Evolutionary conservation across 495 filamentous ascomycete genomes (phyloP), one percentile per base, ranked within the genome.

Genomic region (Aspergillus avenaceus): DNA sequence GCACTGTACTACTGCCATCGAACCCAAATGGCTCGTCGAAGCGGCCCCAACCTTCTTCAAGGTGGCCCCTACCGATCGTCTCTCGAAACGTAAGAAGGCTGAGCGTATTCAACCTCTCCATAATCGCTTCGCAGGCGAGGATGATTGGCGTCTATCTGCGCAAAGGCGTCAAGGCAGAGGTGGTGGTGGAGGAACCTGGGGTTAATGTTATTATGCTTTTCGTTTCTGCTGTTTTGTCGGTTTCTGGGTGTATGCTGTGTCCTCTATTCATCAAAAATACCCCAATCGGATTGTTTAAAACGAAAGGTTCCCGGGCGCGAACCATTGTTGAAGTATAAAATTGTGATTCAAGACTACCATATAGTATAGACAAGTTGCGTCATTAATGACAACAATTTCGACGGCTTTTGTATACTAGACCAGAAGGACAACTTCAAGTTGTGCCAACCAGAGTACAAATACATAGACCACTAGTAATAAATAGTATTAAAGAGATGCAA

Each of bases 21-120:
- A 98, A 63, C 92, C 93, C 1, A 97, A 96, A 56, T 82, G 83
- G 83, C 75, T 86, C 26, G 91, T 97, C 8, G 90, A 95, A 51
- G 92, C 91, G 8, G 93, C 93, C 21, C 93, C 93, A 13, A 96
- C 90, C 0, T 97, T 97, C 79, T 98, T 98, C 80, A 96, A 96
- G 77, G 88, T 98, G 8, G 93, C 93, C 40, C 86, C 88, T 16
- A 95, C 85, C 13, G 90, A 95, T 62, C 80, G 84, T 51, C 71
- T 98, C 49, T 90, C 85, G 23, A 96, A 96, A 74, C 73, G 93
- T 55, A 92, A 95, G 79, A 90, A 89, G 73, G 90, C 88, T 0
- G 93, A 97, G 76, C 77, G 90, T 26, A 97, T 98, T 34, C 87
- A 95, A 69, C 93, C 93, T 45, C 62, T 98, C 67, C 90, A 97